Evolutionary conservation across 2,329 filamentous ascomycete species (phyloP), one percentile per base, ranked within the genome.

Genomic region (Blumeria hordei): DNA sequence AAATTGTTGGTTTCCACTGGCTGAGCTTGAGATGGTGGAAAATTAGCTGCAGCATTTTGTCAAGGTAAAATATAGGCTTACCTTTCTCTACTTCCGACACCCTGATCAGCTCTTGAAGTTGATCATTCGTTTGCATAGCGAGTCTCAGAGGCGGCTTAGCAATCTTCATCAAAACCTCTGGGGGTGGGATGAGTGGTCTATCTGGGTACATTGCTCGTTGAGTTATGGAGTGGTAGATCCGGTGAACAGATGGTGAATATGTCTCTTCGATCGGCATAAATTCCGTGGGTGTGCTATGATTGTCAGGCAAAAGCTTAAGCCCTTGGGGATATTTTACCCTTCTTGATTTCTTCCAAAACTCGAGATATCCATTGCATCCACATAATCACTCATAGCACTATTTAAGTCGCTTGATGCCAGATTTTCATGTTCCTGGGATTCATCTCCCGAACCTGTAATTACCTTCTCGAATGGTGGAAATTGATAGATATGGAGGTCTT

Each of bases 391-490:
- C 88, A 98, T 96, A 0, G 87, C 83, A 52, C 81, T 70, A 55
- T 78, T 74, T 28, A 98, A 73, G 35, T 85, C 78, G 1, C 84
- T 74, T 9, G 72, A 81, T 0, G 92, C 92, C 1, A 98, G 72
- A 57, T 93, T 81, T 37, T 86, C 82, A 60, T 98, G 88, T 61
- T 90, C 80, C 10, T 77, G 85, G 52, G 95, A 71, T 8, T 77
- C 75, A 59, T 85, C 84, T 0, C 90, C 90, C 10, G 81, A 87
- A n/a, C 93, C 75, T 0, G 88, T 95, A 57, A 94, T 70, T 33
- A 96, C 83, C 58, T 78, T 83, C 65, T 94, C 88, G 10, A 98
- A 70, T 0, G 90, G 86, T 6, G 92, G 88, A 60, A 98, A 98
- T 56, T 81, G 83, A 66, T 95, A 96, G n/a, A 75, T 75, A 37